A percentile compares a stretch with the other conserved stretches of the same genome.
Conservation (phyloP, 2,329 filamentous ascomycete genomes). For the Tolypocladium endophyticum region DNA sequence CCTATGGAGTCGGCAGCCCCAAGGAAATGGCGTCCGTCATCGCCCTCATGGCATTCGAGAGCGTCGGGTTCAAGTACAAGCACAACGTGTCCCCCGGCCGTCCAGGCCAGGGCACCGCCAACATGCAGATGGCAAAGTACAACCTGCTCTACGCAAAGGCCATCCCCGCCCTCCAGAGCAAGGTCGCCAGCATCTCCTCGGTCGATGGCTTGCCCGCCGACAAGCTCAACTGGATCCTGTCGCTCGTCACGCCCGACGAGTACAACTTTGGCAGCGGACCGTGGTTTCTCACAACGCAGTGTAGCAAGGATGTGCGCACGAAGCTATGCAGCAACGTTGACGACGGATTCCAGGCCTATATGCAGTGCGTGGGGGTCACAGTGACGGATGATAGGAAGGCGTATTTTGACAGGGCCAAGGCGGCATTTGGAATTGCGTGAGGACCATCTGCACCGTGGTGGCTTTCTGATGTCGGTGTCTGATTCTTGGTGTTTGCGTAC, state of each 20-base stretch:
- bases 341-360: slow-evolving; percentile 32
- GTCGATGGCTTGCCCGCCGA: slow-evolving; percentile 16
- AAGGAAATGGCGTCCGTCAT: slow-evolving; percentile 61
- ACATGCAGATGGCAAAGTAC: slow-evolving; percentile 37
- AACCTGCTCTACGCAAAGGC: slow-evolving; percentile 37
- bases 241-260: slow-evolving; percentile 34
- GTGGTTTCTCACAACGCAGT: slow-evolving; percentile 41
- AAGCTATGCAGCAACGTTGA: slow-evolving; percentile 27
- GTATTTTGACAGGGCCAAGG: slow-evolving; percentile 36
- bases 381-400: slow-evolving; percentile 20
- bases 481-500: not conserved
- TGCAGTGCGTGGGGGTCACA: slow-evolving; percentile 33
- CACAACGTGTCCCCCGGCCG: slow-evolving; percentile 47
- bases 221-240: slow-evolving; percentile 29
- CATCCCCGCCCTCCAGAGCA: slow-evolving; percentile 24
- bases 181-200: slow-evolving; percentile 18
- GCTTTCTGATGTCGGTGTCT: not conserved
- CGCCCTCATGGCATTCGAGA: slow-evolving; percentile 62
- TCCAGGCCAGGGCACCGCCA: slow-evolving; percentile 60
- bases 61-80: slow-evolving; percentile 59
- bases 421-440: slow-evolving; percentile 28
- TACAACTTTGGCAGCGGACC: slow-evolving; percentile 43
- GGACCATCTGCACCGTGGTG: not conserved
- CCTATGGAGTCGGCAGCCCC: slow-evolving; percentile 42
- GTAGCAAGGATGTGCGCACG: slow-evolving; percentile 18